Conservation (phyloP, 2,329 filamentous ascomycete species). For the Fusarium sp. region DNA sequence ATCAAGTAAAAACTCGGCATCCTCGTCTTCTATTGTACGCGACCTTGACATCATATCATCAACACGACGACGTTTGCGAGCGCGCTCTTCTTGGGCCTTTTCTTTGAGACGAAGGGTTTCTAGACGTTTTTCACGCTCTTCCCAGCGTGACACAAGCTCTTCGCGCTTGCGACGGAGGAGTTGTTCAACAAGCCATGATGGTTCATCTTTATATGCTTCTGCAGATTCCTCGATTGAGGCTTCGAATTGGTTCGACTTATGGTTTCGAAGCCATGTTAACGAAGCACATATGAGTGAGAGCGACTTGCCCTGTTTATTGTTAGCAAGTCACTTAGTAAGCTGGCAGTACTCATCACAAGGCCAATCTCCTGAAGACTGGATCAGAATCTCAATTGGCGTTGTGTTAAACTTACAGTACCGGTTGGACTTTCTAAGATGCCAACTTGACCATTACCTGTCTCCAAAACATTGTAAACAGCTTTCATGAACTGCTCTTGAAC, state of each 20-base stretch:
- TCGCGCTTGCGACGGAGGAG: constrained; percentile 75
- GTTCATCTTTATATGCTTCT: constrained; percentile 71
- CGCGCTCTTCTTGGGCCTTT: constrained; percentile 64
- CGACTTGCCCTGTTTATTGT: constrained; percentile 78
- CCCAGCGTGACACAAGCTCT: constrained; percentile 72
- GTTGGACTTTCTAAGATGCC: constrained; percentile 96
- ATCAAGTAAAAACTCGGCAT: constrained; percentile 79
- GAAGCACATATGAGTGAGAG: constrained; percentile 90
- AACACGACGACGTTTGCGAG: constrained; percentile 59
- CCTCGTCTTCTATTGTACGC: constrained; percentile 59
- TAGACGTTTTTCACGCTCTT: constrained; percentile 79
- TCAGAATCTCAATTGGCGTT: no score
- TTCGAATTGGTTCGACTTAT: constrained; percentile 73
- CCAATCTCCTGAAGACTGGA: neutral
- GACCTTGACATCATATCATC: constrained; percentile 46
- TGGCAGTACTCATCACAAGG: neutral
- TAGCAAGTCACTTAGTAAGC: neutral
- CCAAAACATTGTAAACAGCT: constrained; percentile 80
- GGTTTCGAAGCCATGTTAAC: constrained; percentile 88
- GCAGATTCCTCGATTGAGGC: constrained; percentile 59
- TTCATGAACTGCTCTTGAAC: constrained; percentile 92
- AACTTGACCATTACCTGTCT: constrained; percentile 76
- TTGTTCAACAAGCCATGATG: constrained; percentile 86
- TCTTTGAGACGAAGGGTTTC: constrained; percentile 72
- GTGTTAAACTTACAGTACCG: constrained; percentile 66